These are phyloP conservation scores for Aspergillus conjunctus DNA, from an alignment of 495 filamentous ascomycete genomes.

Conservation along the genomic window DNA sequence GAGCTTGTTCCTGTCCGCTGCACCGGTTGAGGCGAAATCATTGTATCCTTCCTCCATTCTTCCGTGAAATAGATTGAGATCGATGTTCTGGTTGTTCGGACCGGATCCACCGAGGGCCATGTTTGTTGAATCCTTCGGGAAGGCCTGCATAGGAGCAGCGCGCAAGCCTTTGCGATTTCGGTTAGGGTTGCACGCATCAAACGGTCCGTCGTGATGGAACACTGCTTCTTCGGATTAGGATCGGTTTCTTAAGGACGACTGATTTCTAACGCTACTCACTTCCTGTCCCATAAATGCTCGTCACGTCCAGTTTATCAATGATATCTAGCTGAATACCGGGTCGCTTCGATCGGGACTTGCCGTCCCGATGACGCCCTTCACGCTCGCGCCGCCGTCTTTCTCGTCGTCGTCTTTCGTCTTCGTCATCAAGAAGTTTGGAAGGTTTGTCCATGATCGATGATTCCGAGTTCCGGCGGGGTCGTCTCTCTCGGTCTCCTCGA, in stretches of 20 bases:
- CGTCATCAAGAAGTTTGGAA: slow-evolving; percentile 61
- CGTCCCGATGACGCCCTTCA: slow-evolving; percentile 61
- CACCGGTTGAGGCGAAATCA: slow-evolving; percentile 63
- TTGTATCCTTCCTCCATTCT: slow-evolving; percentile 79
- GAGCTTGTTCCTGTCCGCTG: slow-evolving; percentile 37
- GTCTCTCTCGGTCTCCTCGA: slow-evolving; percentile 42
- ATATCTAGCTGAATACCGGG: slow-evolving; percentile 75
- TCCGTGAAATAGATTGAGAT: slow-evolving; percentile 83
- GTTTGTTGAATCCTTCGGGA: slow-evolving; percentile 87
- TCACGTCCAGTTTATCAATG: slow-evolving; percentile 97
- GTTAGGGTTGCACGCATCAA: slow-evolving; percentile 95
- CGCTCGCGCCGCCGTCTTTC: slow-evolving; percentile 74
- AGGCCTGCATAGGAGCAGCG: slow-evolving; percentile 94
- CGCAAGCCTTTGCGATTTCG: slow-evolving; percentile 84
- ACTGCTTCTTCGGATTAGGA: slow-evolving; percentile 52
- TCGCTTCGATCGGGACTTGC: slow-evolving; percentile 46
- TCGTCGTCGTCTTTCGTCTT: slow-evolving; percentile 74
- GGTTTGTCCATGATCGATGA: slow-evolving; percentile 78
- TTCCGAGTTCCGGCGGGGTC: slow-evolving; percentile 87
- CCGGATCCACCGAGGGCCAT: slow-evolving; percentile 89
- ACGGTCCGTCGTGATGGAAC: slow-evolving; percentile 98
- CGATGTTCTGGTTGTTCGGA: slow-evolving; percentile 76
- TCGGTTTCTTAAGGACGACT: slow-evolving; percentile 13
- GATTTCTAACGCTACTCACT: slow-evolving; percentile 58
- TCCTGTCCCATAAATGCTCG: slow-evolving; percentile 93